These are phyloP conservation scores for Drechslerella coelobrocha DNA, from an alignment of 2,329 filamentous ascomycete genomes.

Conservation along the genomic window DNA sequence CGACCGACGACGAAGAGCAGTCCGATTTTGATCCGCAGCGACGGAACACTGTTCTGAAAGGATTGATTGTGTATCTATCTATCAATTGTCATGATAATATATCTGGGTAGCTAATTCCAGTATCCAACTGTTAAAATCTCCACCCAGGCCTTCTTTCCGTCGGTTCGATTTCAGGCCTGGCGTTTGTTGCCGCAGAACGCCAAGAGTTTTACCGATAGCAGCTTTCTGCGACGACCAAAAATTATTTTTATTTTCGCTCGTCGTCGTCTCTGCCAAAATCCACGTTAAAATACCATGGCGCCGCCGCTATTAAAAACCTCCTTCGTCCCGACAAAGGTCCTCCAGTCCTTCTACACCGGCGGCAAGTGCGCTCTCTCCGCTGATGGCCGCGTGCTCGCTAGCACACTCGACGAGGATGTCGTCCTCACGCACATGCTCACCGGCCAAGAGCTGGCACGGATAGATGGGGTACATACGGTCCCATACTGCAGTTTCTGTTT, in stretches of 20 bases:
- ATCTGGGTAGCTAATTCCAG: too few species aligned
- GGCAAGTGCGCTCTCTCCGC: constrained; percentile 84
- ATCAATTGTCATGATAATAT: too few species aligned
- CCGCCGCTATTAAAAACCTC: constrained; percentile 76
- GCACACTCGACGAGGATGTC: constrained; percentile 89
- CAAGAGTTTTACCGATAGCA: too few species aligned
- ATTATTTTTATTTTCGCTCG: constrained; percentile 22
- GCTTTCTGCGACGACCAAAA: too few species aligned
- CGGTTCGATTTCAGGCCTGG: too few species aligned
- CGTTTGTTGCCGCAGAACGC: background rate
- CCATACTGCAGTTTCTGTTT: background rate
- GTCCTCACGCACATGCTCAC: constrained; percentile 84
- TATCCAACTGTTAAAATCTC: too few species aligned
- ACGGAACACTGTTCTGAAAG: constrained; percentile 59
- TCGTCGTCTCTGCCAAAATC: background rate
- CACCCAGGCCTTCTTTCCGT: too few species aligned
- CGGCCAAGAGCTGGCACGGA: constrained; percentile 78
- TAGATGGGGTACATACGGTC: constrained; percentile 75
- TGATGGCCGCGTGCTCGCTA: constrained; percentile 80
- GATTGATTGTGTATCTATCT: background rate
- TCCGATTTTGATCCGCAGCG: constrained; percentile 58
- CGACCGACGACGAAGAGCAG: constrained; percentile 48
- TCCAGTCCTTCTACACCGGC: constrained; percentile 93
- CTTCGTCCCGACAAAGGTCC: constrained; percentile 80
- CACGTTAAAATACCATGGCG: constrained; percentile 26